phyloP scores from a whole-genome alignment of 2,329 filamentous ascomycete species.

The Nemania bipapillata region DNA sequence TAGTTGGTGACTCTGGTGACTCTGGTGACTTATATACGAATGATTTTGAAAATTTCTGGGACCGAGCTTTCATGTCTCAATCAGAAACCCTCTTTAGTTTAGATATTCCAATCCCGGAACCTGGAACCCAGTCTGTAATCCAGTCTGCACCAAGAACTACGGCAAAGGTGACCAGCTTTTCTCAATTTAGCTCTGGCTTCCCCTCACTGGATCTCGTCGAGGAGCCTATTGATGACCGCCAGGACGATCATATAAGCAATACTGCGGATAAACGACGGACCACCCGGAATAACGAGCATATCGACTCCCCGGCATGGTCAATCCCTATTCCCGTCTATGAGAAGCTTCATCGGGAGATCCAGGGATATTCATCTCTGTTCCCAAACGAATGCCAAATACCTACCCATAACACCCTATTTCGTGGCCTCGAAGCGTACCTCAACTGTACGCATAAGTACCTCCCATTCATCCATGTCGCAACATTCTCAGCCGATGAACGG shows the following conservation, averaged over 20 bases:
- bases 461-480: conserved; percentile 63
- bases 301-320: conserved; percentile 36
- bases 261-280: not conserved
- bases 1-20: conserved; percentile 1
- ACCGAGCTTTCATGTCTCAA: conserved; percentile 19
- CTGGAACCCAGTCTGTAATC: not conserved
- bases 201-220: conserved; percentile 28
- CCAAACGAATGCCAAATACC: conserved; percentile 60
- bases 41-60: conserved; percentile 32
- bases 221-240: not conserved
- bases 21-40: conserved; percentile 18
- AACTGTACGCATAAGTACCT: conserved; percentile 63
- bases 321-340: conserved; percentile 32
- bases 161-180: conserved; percentile 16
- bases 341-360: conserved; percentile 29
- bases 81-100: conserved; percentile 19
- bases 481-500: conserved; percentile 57
- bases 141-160: not conserved
- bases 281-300: not conserved
- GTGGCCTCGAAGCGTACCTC: conserved; percentile 63
- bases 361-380: conserved; percentile 50
- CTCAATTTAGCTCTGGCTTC: conserved; percentile 32
- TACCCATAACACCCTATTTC: conserved; percentile 59
- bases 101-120: conserved; percentile 11
- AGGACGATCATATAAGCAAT: not conserved